Conservation (phyloP, 2,329 filamentous ascomycete species). For the Sarocladiaceae sp. region DNA sequence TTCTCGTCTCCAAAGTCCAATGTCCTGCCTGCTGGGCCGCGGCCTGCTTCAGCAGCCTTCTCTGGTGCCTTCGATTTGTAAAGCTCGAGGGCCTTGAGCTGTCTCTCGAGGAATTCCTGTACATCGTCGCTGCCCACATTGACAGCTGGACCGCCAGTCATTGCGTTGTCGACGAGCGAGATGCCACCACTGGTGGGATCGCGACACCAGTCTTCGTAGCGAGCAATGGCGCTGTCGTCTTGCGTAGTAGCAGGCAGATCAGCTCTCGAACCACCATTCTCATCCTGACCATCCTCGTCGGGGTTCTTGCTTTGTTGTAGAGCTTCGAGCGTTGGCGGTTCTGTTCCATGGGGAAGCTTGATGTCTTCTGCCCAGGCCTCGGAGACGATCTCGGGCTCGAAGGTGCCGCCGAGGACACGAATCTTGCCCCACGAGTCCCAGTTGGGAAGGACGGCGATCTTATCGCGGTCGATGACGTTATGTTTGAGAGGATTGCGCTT, state of each 20-base stretch:
- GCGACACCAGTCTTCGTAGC: conserved; percentile 76
- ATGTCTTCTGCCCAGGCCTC: conserved; percentile 84
- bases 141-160: conserved; percentile 30
- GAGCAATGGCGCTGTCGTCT: conserved; percentile 53
- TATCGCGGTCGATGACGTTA: conserved; percentile 90
- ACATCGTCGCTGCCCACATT: conserved; percentile 52
- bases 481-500: conserved; percentile 77
- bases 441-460: conserved; percentile 90
- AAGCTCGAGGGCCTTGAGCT: conserved; percentile 71
- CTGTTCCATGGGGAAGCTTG: conserved; percentile 44
- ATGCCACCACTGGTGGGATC: conserved; percentile 64
- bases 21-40: conserved; percentile 11
- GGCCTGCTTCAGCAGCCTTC: conserved; percentile 18
- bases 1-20: conserved; percentile 32
- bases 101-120: conserved; percentile 71
- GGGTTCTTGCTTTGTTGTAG: conserved; percentile 18
- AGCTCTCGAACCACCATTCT: conserved; percentile 12
- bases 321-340: conserved; percentile 16
- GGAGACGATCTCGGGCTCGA: conserved; percentile 84
- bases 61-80: conserved; percentile 53
- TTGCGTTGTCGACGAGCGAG: conserved; percentile 34
- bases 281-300: conserved; percentile 18
- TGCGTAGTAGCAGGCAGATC: not conserved
- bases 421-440: conserved; percentile 99
- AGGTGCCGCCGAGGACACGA: conserved; percentile 81